Evolutionary conservation across 176 grass and related monocot species (phyloP).

Genomic region (Pontederia crassipes): DNA sequence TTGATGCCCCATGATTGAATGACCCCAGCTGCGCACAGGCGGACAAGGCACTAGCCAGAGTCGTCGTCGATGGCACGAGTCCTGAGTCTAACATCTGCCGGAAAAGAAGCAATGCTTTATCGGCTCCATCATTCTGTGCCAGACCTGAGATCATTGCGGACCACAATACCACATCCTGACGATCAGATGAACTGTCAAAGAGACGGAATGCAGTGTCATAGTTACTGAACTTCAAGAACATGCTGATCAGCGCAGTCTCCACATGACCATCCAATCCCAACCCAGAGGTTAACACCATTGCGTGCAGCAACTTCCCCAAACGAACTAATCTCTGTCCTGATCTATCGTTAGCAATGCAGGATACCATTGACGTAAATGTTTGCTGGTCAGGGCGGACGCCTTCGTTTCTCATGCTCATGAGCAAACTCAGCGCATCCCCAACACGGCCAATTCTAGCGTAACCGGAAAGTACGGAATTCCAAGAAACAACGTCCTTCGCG

Average conservation of each 20-base stretch:
- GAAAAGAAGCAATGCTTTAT: conserved; percentile 19
- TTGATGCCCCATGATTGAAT: conserved; percentile 12
- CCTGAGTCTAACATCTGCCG: conserved; percentile 4
- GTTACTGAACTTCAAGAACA: conserved; percentile 13
- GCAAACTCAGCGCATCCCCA: neutral
- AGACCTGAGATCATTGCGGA: conserved; percentile 22
- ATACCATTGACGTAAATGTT: conserved; percentile 2
- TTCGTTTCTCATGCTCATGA: conserved; percentile 8
- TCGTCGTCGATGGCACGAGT: neutral
- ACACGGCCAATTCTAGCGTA: conserved; percentile 11
- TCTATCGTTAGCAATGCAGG: neutral
- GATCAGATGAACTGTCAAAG: conserved; percentile 5
- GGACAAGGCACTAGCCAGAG: conserved; percentile 22
- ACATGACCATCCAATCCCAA: conserved; percentile 7
- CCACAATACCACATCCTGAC: conserved; percentile 13
- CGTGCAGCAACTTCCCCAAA: conserved; percentile 1
- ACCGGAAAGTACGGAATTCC: conserved; percentile 14
- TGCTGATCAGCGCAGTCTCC: conserved; percentile 17
- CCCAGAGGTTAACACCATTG: conserved; percentile 6
- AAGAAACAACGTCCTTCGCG: conserved; percentile 11
- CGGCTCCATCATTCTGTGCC: conserved; percentile 2
- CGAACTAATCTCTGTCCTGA: neutral
- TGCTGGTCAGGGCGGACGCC: conserved; percentile 5
- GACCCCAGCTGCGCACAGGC: conserved; percentile 19
- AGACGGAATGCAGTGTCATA: conserved; percentile 8